Evolutionary conservation across 2,329 filamentous ascomycete genomes (phyloP).

Genomic region (Penicillium italicum): DNA sequence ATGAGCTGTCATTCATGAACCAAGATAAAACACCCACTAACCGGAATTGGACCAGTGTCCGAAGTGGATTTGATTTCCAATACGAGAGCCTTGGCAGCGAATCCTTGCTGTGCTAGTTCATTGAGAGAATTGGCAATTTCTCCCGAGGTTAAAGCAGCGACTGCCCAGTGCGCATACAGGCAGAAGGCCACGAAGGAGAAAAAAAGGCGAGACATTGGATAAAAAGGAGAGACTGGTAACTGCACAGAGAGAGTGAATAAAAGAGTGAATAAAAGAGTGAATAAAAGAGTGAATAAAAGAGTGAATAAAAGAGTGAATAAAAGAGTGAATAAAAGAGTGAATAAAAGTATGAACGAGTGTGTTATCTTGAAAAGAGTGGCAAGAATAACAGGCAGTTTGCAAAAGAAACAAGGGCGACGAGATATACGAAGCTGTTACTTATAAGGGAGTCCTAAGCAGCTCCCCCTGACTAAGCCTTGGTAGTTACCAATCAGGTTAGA

Average conservation of each 20-base stretch:
- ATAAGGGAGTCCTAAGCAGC: background rate
- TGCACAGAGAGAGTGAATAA: background rate
- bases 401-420: background rate
- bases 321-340: background rate
- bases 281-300: background rate
- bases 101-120: conserved; percentile 11
- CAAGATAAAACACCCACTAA: background rate
- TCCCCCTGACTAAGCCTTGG: conserved; percentile 4
- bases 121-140: conserved; percentile 14
- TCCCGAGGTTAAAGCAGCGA: conserved; percentile 3
- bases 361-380: conserved; percentile 3
- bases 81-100: conserved; percentile 10
- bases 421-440: no score
- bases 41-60: conserved; percentile 5
- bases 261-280: background rate
- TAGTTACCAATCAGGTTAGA: no score
- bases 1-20: background rate
- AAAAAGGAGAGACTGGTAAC: background rate
- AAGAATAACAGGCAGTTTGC: background rate
- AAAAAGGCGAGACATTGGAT: background rate
- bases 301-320: background rate
- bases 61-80: conserved; percentile 6
- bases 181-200: background rate
- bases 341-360: background rate
- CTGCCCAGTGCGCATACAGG: background rate